Evolutionary conservation across 2,329 filamentous ascomycete genomes (phyloP), one percentile per base, ranked within the genome.

Genomic region (Lasiodiplodia sp.): DNA sequence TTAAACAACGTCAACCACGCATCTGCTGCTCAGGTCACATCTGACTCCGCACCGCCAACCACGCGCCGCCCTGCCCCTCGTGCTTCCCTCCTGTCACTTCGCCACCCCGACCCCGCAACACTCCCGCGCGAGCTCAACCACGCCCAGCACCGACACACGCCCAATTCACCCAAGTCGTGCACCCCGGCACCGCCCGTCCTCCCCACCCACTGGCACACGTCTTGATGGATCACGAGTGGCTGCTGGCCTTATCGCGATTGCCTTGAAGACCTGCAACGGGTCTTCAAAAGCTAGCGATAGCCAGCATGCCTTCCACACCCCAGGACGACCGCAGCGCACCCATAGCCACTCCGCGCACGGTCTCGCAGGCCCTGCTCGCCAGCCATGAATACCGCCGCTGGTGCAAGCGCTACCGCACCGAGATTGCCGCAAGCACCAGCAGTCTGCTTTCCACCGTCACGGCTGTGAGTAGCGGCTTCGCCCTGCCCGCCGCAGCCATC

Each of bases 401-500:
- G 83, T 84, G 91, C 75, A 94, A 93, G 82, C 87, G 86, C 73
- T 95, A 96, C 80, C 88, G 92, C 72, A 94, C 91, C 60, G 91
- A 95, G 81, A 89, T 96, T 72, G 89, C 92, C 70, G 92, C 93
- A 55, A 92, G 90, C 80, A 85, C 89, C 49, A 92, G 91, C 77
- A 94, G 91, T 79, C 85, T 94, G 72, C 85, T 95, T 68, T 93
- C 91, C 47, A 96, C 92, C 52, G 86, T 93, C 76, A 85, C 87
- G 72, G 91, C 92, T n/a, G 85, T 87, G 76, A 74, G 83, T 76
- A 34, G 52, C 38, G 10, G 23, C 49, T 38, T 21, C 49, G 12
- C 60, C 23, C n/a, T 38, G 37, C 40, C 28, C 40, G n/a, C 16
- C 55, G 7, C 16, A 55, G 34, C 55, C 18, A 31, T 23, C 25